A percentile compares a stretch with the other conserved stretches of the same genome.
Conservation (phyloP, 2,329 filamentous ascomycete genomes). For the Endoconidiophora laricicola region DNA sequence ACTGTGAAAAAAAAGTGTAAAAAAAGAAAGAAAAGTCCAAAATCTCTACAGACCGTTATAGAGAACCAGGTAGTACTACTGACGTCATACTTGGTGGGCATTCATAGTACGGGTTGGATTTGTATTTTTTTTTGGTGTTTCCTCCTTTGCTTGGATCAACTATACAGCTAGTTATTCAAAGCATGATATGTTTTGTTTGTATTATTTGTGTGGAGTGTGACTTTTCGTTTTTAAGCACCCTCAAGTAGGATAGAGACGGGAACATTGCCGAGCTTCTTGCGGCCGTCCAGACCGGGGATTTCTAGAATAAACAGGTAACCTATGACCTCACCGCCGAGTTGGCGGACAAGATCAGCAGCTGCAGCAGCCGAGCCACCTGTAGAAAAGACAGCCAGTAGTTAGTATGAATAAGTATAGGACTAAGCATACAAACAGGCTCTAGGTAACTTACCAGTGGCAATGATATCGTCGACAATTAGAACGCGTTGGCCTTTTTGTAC, state of each 20-base stretch:
- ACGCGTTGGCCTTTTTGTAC: slow-evolving; percentile 79
- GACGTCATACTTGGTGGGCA: too few relatives aligned
- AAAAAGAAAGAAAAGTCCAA: too few relatives aligned
- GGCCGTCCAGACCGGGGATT: slow-evolving; percentile 80
- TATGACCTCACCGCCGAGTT: slow-evolving; percentile 70
- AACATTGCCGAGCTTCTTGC: slow-evolving; percentile 64
- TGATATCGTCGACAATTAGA: slow-evolving; percentile 91
- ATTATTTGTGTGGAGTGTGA: not conserved
- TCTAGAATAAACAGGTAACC: slow-evolving; percentile 94
- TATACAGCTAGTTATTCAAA: not conserved
- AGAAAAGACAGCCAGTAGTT: not conserved
- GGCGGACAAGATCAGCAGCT: slow-evolving; percentile 68
- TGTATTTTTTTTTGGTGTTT: too few relatives aligned
- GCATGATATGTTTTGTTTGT: not conserved
- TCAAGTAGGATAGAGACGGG: slow-evolving; percentile 73
- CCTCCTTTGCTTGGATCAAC: too few relatives aligned
- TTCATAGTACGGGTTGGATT: too few relatives aligned
- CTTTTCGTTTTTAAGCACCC: slow-evolving; percentile 21
- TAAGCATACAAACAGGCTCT: not conserved
- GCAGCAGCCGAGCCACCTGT: slow-evolving; percentile 80
- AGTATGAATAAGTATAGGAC: slow-evolving; percentile 12
- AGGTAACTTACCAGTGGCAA: slow-evolving; percentile 68
- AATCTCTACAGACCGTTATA: too few relatives aligned
- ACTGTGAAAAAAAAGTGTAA: too few relatives aligned
- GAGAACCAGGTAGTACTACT: too few relatives aligned